Conservation (phyloP, 1,284 basidiomycete species). For the Cryptococcus depauperatus region DNA sequence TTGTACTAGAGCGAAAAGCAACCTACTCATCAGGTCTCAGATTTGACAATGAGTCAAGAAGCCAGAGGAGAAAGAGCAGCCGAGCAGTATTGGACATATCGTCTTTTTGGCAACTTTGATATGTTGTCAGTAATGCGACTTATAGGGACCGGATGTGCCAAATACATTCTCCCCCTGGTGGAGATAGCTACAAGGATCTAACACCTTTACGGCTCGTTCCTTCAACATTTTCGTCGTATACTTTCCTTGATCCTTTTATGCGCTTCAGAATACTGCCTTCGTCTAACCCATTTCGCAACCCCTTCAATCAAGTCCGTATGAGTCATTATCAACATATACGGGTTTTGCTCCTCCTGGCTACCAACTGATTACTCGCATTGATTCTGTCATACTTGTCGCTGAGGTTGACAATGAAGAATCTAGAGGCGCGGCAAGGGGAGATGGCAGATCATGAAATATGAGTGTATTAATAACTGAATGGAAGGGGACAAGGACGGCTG, state of each 20-base stretch:
- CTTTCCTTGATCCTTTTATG: conserved; percentile 32
- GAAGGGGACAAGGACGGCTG: conserved; percentile 33
- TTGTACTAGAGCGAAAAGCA: conserved; percentile 29
- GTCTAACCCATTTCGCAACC: neutral
- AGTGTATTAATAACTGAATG: conserved; percentile 36
- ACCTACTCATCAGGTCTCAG: conserved; percentile 32
- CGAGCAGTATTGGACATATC: neutral
- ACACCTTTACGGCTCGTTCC: conserved; percentile 24
- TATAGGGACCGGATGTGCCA: conserved; percentile 1
- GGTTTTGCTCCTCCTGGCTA: conserved; percentile 28
- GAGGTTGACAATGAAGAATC: neutral
- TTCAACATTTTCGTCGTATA: conserved; percentile 18
- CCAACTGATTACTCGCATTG: conserved; percentile 26
- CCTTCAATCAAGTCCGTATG: conserved; percentile 28
- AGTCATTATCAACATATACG: conserved; percentile 32
- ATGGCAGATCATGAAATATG: conserved; percentile 26
- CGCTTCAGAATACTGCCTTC: conserved; percentile 10
- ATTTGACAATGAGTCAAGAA: conserved; percentile 25
- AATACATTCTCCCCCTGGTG: conserved; percentile 37
- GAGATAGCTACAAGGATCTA: conserved; percentile 41
- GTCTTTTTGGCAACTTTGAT: conserved; percentile 44
- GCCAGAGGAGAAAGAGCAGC: conserved; percentile 15
- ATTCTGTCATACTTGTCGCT: conserved; percentile 36
- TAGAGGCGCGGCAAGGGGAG: conserved; percentile 13
- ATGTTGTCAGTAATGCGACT: conserved; percentile 16